Base-by-base conservation (phyloP, 1,284 basidiomycete species). In the Ceratobasidium sp. region DNA sequence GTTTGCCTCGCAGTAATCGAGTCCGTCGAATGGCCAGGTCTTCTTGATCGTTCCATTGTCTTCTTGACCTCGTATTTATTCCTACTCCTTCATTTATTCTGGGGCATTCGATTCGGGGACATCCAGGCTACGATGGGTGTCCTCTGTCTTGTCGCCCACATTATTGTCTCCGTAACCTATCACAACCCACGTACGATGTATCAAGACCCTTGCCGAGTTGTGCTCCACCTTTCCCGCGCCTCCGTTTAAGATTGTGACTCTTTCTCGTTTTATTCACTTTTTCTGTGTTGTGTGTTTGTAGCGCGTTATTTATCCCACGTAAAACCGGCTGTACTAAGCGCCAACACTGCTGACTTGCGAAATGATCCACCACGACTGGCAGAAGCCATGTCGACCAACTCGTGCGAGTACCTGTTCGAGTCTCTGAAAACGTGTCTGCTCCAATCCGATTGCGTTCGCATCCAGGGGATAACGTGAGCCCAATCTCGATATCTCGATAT, bases 331-430 rank as follows among this genome's bases (percentile, higher is more conserved):
- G 16, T 27, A 27, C 51, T 68, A 68, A 54, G 63, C 63, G 63
- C 63, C 63, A 13, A 56, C 29, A 5, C 22, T 59, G 56, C 37
- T 59, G 31, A 59, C n/a, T 59, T 37, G 29, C 37, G 31, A 37
- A 59, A 59, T 59, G 29, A 34, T 8, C 56, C 13, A 59, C 37
- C 37, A 59, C 56, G 22, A 68, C 49, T 6, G 11, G 48, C 48
- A 31, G n/a, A n/a, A n/a, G n/a, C n/a, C n/a, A 68, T 68, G 65
- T 68, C 65, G n/a, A 68, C 65, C 51, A 68, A 68, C 43, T 68
- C 65, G 49, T 68, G 65, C 37, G 39, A 68, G 7, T 68, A 68
- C 51, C 65, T 68, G 14, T 48, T 68, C 19, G 51, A 53, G 29
- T 68, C 65, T 27, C 43, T 68, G 31, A 68, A 68, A 37, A 51